Evolutionary conservation across 2,329 filamentous ascomycete genomes (phyloP), one percentile per base, ranked within the genome.

Genomic region (Plectosphaerella cucumerina): DNA sequence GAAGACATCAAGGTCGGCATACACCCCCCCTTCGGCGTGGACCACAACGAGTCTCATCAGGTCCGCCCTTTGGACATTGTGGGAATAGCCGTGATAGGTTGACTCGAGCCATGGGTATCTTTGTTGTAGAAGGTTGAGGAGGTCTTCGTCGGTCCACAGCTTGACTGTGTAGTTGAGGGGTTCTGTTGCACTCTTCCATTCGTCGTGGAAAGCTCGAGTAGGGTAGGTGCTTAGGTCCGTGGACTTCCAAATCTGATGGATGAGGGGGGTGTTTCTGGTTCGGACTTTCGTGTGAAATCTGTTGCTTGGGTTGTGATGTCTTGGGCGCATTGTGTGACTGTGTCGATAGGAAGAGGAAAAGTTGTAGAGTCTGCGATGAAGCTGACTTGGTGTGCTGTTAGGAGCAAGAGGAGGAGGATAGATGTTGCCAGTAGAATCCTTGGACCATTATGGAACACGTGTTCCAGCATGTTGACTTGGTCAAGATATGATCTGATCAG

Each of bases 201-300:
- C 22, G 10, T 44, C 47, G 10, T 48, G 31, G 1, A 58, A 60
- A 4, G 55, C 46, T 15, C 17, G 18, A 4, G 53, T 41, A 1
- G 59, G 49, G 20, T 62, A 62, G 1, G 56, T 57, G 9, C 37
- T 41, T 3, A 59, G 46, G 26, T 60, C 21, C 1, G 42, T 34
- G 9, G 53, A 53, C 9, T 60, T 62, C 60, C 60, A 62, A 31
- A 60, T 56, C 39, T 62, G 60, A 31, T 62, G 60, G 2, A 60
- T 31, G 4, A 51, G 44, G 14, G 57, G 60, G n/a, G 59, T 5
- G 12, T 31, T 31, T 9, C 26, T 31, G 26, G 26, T 10, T 31
- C 6, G 26, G 26, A 31, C 4, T 31, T 31, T 8, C 12, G 9
- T 31, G 8, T 9, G 26, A 11, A 31, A 10, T 10, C 9, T 31